Conservation (phyloP, 331 rosid genomes). For the Pyracantha coccinea region DNA sequence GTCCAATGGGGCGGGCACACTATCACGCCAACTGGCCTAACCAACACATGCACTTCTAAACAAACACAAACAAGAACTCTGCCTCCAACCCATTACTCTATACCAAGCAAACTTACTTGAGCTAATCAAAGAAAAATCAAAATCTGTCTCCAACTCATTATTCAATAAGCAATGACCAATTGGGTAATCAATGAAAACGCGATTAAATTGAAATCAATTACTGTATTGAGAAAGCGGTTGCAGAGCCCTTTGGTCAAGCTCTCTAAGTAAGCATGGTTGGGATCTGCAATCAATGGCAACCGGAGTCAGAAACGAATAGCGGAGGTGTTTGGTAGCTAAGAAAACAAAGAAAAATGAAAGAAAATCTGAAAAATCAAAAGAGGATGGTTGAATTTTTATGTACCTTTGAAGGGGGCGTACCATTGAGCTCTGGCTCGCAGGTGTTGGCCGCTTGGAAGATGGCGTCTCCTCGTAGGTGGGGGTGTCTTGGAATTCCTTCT, state of each 20-base stretch:
- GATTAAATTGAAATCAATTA: neutral
- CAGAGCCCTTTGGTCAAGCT: slow-evolving; percentile 30
- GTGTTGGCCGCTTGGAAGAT: slow-evolving; percentile 50
- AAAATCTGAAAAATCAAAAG: neutral
- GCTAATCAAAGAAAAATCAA: neutral
- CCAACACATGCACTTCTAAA: neutral
- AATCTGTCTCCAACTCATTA: slow-evolving; percentile 3
- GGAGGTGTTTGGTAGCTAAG: neutral
- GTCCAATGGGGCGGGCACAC: neutral
- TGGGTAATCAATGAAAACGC: slow-evolving; percentile 6
- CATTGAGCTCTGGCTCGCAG: slow-evolving; percentile 67
- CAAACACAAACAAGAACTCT: neutral
- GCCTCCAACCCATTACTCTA: neutral
- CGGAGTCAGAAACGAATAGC: neutral
- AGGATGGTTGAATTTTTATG: neutral
- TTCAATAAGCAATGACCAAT: neutral
- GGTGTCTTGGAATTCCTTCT: slow-evolving; percentile 64
- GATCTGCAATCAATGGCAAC: slow-evolving; percentile 17
- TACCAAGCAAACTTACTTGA: neutral
- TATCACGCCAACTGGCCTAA: neutral
- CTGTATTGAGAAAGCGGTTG: slow-evolving; percentile 52
- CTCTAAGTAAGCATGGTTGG: slow-evolving; percentile 10
- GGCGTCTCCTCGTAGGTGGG: slow-evolving; percentile 58
- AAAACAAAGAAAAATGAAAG: neutral
- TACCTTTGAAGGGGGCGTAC: slow-evolving; percentile 68